A percentile compares a stretch with the other conserved stretches of the same genome.
Evolutionary conservation across 805 yeast species (phyloP).

Genomic region (Ogataea ganodermae): DNA sequence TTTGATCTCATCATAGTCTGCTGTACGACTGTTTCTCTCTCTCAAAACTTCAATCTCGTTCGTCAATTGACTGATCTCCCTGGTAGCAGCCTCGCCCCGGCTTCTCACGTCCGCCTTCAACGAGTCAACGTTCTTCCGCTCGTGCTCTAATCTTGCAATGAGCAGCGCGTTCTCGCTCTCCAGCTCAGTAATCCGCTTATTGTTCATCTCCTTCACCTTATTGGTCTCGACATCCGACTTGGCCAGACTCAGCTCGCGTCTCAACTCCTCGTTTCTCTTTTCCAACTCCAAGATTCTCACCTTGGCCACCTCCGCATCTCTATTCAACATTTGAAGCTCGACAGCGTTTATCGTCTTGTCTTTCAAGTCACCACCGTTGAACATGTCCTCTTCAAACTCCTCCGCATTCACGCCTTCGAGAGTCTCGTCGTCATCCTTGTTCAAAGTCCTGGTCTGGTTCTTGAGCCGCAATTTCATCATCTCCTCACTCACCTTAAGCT

Average conservation of each 20-base stretch:
- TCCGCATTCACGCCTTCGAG: slow-evolving; percentile 11
- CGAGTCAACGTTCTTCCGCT: slow-evolving; percentile 36
- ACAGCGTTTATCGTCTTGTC: slow-evolving; percentile 42
- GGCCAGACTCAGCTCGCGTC: slow-evolving; percentile 60
- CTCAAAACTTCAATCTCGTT: slow-evolving; percentile 54
- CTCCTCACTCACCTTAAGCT: slow-evolving; percentile 63
- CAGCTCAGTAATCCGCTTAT: slow-evolving; percentile 52
- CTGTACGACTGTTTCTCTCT: slow-evolving; percentile 48
- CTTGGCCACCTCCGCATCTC: slow-evolving; percentile 75
- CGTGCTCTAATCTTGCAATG: slow-evolving; percentile 57
- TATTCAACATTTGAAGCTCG: slow-evolving; percentile 65
- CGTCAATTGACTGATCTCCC: slow-evolving; percentile 50
- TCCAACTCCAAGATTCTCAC: slow-evolving; percentile 70
- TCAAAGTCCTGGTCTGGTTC: slow-evolving; percentile 47
- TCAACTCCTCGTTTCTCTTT: slow-evolving; percentile 72
- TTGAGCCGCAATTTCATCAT: slow-evolving; percentile 61
- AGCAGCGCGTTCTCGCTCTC: slow-evolving; percentile 70
- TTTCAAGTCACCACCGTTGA: slow-evolving; percentile 15
- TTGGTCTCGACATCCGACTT: slow-evolving; percentile 48
- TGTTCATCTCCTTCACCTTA: slow-evolving; percentile 43
- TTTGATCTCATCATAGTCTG: slow-evolving; percentile 81
- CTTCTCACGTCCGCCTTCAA: slow-evolving; percentile 28
- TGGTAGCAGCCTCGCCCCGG: slow-evolving; percentile 40
- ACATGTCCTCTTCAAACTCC: slow-evolving; percentile 3
- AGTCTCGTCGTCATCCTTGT: slow-evolving; percentile 28